Conservation (phyloP, 352 stramenopile genomes). For the Phytopythium litorale region DNA sequence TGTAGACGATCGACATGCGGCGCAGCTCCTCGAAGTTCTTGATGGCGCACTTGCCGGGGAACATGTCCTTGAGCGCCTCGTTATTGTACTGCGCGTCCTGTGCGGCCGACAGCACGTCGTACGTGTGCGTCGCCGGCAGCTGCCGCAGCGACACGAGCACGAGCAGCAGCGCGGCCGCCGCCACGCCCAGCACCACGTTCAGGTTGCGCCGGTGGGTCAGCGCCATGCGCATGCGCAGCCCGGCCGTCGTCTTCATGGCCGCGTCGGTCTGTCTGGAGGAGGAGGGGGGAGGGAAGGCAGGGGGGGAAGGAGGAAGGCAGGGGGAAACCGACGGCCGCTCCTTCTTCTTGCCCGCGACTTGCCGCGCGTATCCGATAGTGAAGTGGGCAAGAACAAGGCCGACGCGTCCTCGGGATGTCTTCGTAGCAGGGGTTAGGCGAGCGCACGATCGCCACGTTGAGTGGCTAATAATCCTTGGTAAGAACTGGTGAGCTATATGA, state of each 20-base stretch:
- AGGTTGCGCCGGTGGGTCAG: slow-evolving; percentile 62
- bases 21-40: slow-evolving; percentile 84
- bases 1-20: slow-evolving; percentile 88
- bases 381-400: background rate
- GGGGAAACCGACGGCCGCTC: too few relatives aligned
- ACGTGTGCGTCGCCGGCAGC: slow-evolving; percentile 23
- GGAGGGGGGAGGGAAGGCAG: background rate
- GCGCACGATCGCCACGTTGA: background rate
- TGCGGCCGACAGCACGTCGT: slow-evolving; percentile 23
- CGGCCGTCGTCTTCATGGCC: slow-evolving; percentile 53
- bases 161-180: slow-evolving; percentile 41
- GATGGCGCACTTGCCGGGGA: slow-evolving; percentile 76
- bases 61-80: slow-evolving; percentile 51
- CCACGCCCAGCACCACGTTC: slow-evolving; percentile 46
- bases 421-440: background rate
- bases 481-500: background rate
- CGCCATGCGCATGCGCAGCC: slow-evolving; percentile 65
- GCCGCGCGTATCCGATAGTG: slow-evolving; percentile 25
- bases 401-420: background rate
- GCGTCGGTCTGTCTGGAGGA: too few relatives aligned
- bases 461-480: background rate
- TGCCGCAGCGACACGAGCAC: slow-evolving; percentile 43
- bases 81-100: slow-evolving; percentile 37
- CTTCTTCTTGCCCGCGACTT: slow-evolving; percentile 14
- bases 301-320: background rate